Evolutionary conservation across 306 rosid genomes (phyloP).

Genomic region (Luffa aegyptiaca): DNA sequence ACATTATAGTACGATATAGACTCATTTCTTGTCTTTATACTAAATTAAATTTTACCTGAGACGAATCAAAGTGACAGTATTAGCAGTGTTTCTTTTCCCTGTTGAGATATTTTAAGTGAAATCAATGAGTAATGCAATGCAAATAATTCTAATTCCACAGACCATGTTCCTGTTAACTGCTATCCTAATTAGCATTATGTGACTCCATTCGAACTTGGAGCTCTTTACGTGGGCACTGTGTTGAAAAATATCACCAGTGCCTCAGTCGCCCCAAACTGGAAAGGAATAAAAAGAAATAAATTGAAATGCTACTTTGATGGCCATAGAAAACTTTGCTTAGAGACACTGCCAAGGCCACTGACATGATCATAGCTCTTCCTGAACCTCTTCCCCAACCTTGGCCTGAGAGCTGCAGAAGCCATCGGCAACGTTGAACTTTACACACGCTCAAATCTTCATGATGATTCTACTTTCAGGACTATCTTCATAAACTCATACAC

Average conservation of each 20-base stretch:
- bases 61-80: neutral
- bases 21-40: too few relatives aligned
- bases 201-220: neutral
- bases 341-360: neutral
- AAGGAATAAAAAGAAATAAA: neutral
- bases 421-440: neutral
- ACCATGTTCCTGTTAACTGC: neutral
- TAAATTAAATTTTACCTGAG: too few relatives aligned
- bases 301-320: neutral
- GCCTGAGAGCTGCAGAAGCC: slow-evolving; percentile 24
- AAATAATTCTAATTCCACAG: neutral
- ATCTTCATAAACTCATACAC: slow-evolving; percentile 58
- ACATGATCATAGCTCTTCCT: neutral
- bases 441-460: slow-evolving; percentile 7
- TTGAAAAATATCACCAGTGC: neutral
- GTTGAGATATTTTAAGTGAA: neutral
- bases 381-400: neutral
- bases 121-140: neutral
- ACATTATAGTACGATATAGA: too few relatives aligned
- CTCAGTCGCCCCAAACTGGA: neutral
- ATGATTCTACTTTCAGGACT: slow-evolving; percentile 38
- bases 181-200: neutral
- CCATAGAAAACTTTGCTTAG: neutral
- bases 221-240: neutral
- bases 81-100: neutral